phyloP scores from a whole-genome alignment of 768 basidiomycete genomes.

The Tricholoma flavovirens region DNA sequence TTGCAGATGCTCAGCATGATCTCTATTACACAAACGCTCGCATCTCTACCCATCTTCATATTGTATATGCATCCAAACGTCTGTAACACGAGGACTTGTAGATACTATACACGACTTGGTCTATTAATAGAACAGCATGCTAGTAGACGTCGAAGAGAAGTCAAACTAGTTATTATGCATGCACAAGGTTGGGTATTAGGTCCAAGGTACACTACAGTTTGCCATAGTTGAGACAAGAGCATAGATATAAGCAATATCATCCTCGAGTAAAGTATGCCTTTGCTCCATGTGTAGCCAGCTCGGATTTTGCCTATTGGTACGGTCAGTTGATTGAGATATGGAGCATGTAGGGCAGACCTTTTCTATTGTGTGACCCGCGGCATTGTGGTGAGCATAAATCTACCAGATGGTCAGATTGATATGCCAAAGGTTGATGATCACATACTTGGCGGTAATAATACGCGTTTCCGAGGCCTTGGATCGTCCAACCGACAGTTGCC shows the following conservation, averaged over 20 bases:
- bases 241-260: slow-evolving; percentile 28
- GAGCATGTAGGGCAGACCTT: slow-evolving; percentile 46
- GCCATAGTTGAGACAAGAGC: background rate
- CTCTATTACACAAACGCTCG: slow-evolving; percentile 54
- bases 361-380: slow-evolving; percentile 83
- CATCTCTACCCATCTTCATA: slow-evolving; percentile 49
- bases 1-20: slow-evolving; percentile 59
- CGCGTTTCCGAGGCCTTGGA: slow-evolving; percentile 80
- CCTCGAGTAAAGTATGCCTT: slow-evolving; percentile 86
- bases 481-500: slow-evolving; percentile 79
- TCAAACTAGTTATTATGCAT: too few relatives aligned
- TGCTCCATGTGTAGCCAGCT: slow-evolving; percentile 79
- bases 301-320: slow-evolving; percentile 66
- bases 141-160: too few relatives aligned
- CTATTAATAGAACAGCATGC: too few relatives aligned
- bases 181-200: too few relatives aligned
- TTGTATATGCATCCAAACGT: slow-evolving; percentile 47
- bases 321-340: slow-evolving; percentile 5
- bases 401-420: slow-evolving; percentile 20
- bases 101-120: too few relatives aligned
- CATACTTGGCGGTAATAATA: slow-evolving; percentile 75
- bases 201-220: background rate
- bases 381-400: slow-evolving; percentile 75
- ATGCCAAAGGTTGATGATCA: slow-evolving; percentile 11
- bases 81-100: slow-evolving; percentile 1